A percentile compares a stretch with the other conserved stretches of the same genome.
phyloP scores from a whole-genome alignment of 2,329 filamentous ascomycete genomes.

The Achaetomium macrosporum region DNA sequence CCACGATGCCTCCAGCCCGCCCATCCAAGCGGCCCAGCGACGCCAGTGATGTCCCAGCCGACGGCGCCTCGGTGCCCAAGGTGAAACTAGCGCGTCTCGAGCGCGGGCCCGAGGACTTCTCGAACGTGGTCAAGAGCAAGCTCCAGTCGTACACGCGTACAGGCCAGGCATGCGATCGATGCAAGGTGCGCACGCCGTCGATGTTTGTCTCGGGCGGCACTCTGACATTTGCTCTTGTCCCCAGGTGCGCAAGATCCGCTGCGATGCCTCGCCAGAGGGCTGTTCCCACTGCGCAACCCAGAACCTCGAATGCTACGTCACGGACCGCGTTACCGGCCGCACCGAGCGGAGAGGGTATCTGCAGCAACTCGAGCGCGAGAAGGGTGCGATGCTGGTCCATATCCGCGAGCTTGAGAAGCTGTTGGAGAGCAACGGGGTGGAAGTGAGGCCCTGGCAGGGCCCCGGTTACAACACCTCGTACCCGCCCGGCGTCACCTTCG shows the following conservation, averaged over 20 bases:
- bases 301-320: constrained; percentile 73
- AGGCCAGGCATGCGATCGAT: constrained; percentile 82
- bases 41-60: constrained; percentile 31
- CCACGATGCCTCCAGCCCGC: constrained; percentile 37
- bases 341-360: constrained; percentile 74
- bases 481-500: constrained; percentile 26
- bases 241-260: constrained; percentile 79
- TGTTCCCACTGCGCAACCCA: constrained; percentile 77
- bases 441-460: constrained; percentile 49
- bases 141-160: constrained; percentile 56
- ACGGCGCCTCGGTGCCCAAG: constrained; percentile 34
- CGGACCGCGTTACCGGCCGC: constrained; percentile 78
- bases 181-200: constrained; percentile 50
- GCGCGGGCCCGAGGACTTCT: constrained; percentile 46
- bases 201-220: neutral
- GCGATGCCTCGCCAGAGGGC: constrained; percentile 72
- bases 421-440: constrained; percentile 53
- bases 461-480: constrained; percentile 28
- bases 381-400: constrained; percentile 58
- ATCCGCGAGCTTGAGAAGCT: constrained; percentile 64
- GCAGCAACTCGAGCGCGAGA: constrained; percentile 69
- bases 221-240: neutral
- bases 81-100: constrained; percentile 47
- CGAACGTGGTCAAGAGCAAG: constrained; percentile 50
- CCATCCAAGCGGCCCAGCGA: constrained; percentile 41